Conservation (phyloP, 176 grass and related monocot genomes). For the Raddia distichophylla region DNA sequence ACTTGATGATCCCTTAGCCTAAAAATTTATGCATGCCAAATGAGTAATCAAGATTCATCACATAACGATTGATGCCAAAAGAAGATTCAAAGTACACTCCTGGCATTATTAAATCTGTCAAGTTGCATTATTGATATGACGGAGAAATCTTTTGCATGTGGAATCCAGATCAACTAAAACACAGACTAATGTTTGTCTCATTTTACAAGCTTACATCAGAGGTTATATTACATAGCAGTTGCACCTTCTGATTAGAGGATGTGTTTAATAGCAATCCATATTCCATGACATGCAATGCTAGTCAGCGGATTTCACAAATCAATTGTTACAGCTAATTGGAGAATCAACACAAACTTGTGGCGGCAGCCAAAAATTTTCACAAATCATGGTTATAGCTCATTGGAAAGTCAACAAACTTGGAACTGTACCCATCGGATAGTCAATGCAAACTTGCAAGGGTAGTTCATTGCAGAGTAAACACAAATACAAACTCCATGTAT, state of each 20-base stretch:
- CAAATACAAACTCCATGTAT: neutral
- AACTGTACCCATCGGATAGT: too few relatives aligned
- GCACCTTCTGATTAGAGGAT: neutral
- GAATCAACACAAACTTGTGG: neutral
- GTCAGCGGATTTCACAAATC: neutral
- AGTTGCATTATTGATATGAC: neutral
- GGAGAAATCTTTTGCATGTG: neutral
- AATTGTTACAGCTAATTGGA: neutral
- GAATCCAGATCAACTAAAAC: neutral
- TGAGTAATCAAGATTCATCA: slow-evolving; percentile 22
- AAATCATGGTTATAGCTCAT: too few relatives aligned
- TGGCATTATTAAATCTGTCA: too few relatives aligned
- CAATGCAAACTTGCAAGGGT: too few relatives aligned
- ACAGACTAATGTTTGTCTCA: neutral
- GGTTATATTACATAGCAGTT: neutral
- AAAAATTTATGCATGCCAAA: slow-evolving; percentile 37
- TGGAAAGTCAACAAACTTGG: too few relatives aligned
- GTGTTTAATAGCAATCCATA: neutral
- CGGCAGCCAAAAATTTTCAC: too few relatives aligned
- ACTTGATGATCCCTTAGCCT: slow-evolving; percentile 73
- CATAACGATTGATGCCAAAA: slow-evolving; percentile 9
- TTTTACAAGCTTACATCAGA: too few relatives aligned
- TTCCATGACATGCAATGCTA: neutral
- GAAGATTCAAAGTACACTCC: neutral
- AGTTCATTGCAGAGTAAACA: neutral